Conservation (phyloP, 2,329 filamentous ascomycete species). For the Diplocarpon mali region DNA sequence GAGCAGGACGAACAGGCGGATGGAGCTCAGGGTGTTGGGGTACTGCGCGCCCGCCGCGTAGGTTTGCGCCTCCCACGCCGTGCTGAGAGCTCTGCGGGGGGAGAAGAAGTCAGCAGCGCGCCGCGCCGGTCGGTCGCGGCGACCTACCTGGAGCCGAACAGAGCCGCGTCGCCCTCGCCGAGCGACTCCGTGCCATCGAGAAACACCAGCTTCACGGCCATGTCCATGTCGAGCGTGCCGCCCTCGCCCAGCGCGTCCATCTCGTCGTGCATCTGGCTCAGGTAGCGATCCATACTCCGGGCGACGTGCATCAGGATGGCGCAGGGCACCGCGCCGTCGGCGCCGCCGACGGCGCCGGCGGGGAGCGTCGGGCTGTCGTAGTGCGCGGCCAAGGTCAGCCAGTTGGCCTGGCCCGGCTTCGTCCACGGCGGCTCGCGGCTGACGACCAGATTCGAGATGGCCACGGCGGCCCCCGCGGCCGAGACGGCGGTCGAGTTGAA, state of each 20-base stretch:
- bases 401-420: constrained; percentile 56
- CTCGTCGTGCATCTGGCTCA: constrained; percentile 56
- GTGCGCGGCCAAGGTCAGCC: constrained; percentile 66
- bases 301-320: constrained; percentile 81
- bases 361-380: constrained; percentile 65
- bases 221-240: constrained; percentile 48
- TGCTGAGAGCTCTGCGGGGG: constrained; percentile 58
- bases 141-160: constrained; percentile 69
- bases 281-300: constrained; percentile 60
- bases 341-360: constrained; percentile 78
- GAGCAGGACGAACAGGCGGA: constrained; percentile 75
- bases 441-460: constrained; percentile 76
- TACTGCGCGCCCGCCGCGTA: constrained; percentile 61
- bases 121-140: no score
- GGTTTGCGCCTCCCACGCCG: constrained; percentile 59
- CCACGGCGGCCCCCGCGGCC: constrained; percentile 59
- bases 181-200: constrained; percentile 91
- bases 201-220: constrained; percentile 75
- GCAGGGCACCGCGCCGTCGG: constrained; percentile 81
- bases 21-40: constrained; percentile 60
- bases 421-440: constrained; percentile 77
- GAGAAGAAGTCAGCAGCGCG: no score
- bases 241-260: constrained; percentile 53
- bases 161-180: constrained; percentile 57
- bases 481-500: constrained; percentile 79